These are phyloP conservation scores for Fusarium nodosum DNA, from an alignment of 2,329 filamentous ascomycete species.

Conservation along the genomic window DNA sequence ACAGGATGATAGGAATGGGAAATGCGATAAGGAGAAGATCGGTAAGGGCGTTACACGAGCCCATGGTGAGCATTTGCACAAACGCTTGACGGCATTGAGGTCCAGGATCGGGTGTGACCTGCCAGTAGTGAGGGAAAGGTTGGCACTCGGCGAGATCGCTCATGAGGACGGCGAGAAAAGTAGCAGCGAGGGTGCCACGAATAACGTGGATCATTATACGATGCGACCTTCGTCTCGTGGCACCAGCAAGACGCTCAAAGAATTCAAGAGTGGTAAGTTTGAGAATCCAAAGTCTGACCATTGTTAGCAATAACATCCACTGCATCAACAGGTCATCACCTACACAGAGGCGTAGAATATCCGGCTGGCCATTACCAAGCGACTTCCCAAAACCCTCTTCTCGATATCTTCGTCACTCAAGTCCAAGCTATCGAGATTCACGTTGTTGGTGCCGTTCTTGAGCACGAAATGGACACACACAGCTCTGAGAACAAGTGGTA, in stretches of 20 bases:
- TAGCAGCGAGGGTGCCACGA: slow-evolving; percentile 76
- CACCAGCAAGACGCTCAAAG: slow-evolving; percentile 83
- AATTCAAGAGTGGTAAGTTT: slow-evolving; percentile 93
- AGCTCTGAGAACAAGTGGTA: slow-evolving; percentile 85
- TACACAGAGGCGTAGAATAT: slow-evolving; percentile 90
- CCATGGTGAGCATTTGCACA: slow-evolving; percentile 87
- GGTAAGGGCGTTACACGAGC: slow-evolving; percentile 83
- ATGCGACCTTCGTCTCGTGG: slow-evolving; percentile 82
- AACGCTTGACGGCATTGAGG: slow-evolving; percentile 85
- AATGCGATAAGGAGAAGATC: slow-evolving; percentile 87
- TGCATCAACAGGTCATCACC: slow-evolving; percentile 52
- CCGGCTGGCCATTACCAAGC: slow-evolving; percentile 81
- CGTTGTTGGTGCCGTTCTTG: slow-evolving; percentile 91
- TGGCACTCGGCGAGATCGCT: slow-evolving; percentile 85
- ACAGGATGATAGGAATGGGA: slow-evolving; percentile 87
- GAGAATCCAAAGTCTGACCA: slow-evolving; percentile 82
- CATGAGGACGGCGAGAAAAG: slow-evolving; percentile 82
- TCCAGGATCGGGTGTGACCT: slow-evolving; percentile 84
- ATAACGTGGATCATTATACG: slow-evolving; percentile 77
- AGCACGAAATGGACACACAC: slow-evolving; percentile 84
- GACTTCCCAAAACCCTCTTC: slow-evolving; percentile 77
- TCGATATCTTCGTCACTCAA: slow-evolving; percentile 57
- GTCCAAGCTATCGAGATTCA: slow-evolving; percentile 59
- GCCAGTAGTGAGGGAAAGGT: slow-evolving; percentile 79
- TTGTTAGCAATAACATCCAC: slow-evolving; percentile 21